Base-by-base conservation (phyloP, 805 yeast genomes). In the Cyberlindnera sargentensis region DNA sequence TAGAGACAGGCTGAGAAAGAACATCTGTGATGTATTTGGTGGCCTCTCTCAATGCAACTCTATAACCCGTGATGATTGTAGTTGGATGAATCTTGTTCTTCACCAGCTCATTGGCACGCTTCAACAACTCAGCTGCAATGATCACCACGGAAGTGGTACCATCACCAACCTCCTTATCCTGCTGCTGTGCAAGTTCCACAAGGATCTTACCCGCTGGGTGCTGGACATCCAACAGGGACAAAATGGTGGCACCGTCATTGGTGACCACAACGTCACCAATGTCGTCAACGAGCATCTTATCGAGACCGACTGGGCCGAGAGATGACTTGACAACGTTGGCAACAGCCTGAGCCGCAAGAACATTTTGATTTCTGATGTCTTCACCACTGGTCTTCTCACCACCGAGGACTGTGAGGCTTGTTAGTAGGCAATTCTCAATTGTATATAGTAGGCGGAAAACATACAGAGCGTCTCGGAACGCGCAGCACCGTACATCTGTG, bases 201-300 rank as follows among this genome's bases (percentile, higher is more conserved):
- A 93, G 71, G 56, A 93, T 93, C 68, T 89, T 91, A 15, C 98
- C 99, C 1, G 99, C 99, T 31, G 99, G 99, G 64, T 93, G 99
- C 67, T 93, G 96, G 41, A 93, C 98, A 62, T 93, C 99, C 51
- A 93, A 71, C 42, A 95, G 67, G 8, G 88, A 76, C 50, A 93
- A 71, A 57, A 93, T 93, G 4, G 99, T 93, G 47, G 99, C 99
- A 52, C 99, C 99, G 66, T 93, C 99, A 66, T 93, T 93, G 37
- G 99, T 93, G 40, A 93, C 97, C 5, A 96, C 90, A 37, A 93
- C 97, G 67, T 95, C 99, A 50, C 99, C 99, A 66, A 93, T 95
- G 60, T 93, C 99, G 66, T 93, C 99, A 34, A 93, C 99, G 39
- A 93, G 75, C 96, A 93, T 93, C 70, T 93, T 93, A 69, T 93